Percentiles rank a stretch among this genome's conserved stretches.
Conservation (phyloP, 2,329 filamentous ascomycete genomes). For the Arthrobotrys entomopaga region DNA sequence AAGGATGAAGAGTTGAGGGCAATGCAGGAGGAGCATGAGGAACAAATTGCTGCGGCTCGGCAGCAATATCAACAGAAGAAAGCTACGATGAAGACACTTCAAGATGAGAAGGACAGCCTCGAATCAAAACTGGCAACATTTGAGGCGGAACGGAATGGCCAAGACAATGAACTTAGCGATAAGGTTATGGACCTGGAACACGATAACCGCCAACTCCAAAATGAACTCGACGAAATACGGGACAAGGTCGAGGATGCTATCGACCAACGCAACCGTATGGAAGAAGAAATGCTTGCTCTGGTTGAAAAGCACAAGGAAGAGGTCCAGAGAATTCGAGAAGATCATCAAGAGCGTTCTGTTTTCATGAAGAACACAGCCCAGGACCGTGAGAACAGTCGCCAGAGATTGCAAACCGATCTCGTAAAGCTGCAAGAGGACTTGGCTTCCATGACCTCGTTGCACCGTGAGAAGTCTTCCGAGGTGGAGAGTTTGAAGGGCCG, state of each 20-base stretch:
- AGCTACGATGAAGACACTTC: conserved; percentile 42
- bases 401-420: conserved; percentile 72
- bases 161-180: conserved; percentile 65
- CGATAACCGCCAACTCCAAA: conserved; percentile 67
- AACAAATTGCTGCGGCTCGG: conserved; percentile 35
- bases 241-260: conserved; percentile 68
- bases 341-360: conserved; percentile 73
- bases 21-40: conserved; percentile 43
- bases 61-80: conserved; percentile 55
- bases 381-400: conserved; percentile 77
- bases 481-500: conserved; percentile 62
- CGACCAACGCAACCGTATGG: conserved; percentile 69
- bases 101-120: conserved; percentile 47
- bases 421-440: conserved; percentile 64
- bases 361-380: conserved; percentile 78
- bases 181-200: conserved; percentile 71
- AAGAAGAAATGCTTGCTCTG: conserved; percentile 65
- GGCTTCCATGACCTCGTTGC: conserved; percentile 64
- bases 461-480: conserved; percentile 64
- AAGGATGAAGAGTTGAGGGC: conserved; percentile 46
- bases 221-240: conserved; percentile 68
- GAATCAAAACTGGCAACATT: conserved; percentile 32
- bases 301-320: conserved; percentile 76
- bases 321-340: conserved; percentile 67
- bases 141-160: conserved; percentile 60